Percentiles rank a stretch among this genome's conserved stretches.
phyloP scores from a whole-genome alignment of 305 asterid genomes.

The Rubia balearica region DNA sequence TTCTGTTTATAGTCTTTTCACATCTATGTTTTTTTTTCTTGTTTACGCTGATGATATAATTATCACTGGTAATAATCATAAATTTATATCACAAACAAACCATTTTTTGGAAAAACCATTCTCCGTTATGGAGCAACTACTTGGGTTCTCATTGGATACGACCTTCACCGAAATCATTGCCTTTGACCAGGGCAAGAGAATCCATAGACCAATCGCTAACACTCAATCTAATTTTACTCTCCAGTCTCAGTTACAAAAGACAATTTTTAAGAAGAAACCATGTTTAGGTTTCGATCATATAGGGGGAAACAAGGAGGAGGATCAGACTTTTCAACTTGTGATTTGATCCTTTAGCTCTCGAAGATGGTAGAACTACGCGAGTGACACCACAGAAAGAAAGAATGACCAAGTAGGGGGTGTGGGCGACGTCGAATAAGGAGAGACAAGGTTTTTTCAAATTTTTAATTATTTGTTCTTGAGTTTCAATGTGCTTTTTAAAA shows the following conservation, averaged over 20 bases:
- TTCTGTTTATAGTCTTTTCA: too few relatives aligned
- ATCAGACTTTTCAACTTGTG: conserved; percentile 55
- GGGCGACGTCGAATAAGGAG: too few relatives aligned
- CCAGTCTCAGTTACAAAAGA: conserved; percentile 45
- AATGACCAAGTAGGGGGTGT: too few relatives aligned
- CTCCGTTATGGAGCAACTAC: conserved; percentile 28
- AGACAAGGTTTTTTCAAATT: too few relatives aligned
- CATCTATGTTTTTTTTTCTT: too few relatives aligned
- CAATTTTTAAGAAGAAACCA: conserved; percentile 40
- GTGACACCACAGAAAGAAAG: too few relatives aligned
- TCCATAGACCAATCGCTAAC: conserved; percentile 39
- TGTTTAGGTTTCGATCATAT: conserved; percentile 63
- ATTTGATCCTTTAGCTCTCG: conserved; percentile 70
- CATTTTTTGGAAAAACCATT: too few relatives aligned
- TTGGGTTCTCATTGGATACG: conserved; percentile 57
- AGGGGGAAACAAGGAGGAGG: conserved; percentile 86
- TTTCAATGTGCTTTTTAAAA: too few relatives aligned
- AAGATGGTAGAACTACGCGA: conserved; percentile 69
- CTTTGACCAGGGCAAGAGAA: conserved; percentile 31
- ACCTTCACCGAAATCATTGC: conserved; percentile 26
- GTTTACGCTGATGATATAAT: too few relatives aligned
- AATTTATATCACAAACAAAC: too few relatives aligned
- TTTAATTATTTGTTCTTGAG: too few relatives aligned
- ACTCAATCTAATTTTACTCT: conserved; percentile 32
- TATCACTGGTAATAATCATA: too few relatives aligned